These are phyloP conservation scores for Neltuma alba DNA, from an alignment of 306 rosid genomes.

Conservation along the genomic window DNA sequence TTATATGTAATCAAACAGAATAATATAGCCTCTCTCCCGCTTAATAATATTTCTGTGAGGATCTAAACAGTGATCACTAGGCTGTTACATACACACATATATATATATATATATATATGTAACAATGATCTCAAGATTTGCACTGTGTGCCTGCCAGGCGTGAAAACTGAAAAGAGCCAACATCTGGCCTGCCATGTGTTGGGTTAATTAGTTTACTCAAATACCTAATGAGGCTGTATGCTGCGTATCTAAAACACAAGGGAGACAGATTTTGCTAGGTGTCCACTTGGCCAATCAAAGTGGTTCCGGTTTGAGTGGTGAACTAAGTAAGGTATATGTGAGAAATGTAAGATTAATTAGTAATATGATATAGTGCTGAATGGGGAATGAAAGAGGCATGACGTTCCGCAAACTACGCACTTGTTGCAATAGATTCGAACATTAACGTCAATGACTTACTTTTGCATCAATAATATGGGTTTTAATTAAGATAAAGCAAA, in stretches of 20 bases:
- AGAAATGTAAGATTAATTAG: too few species aligned
- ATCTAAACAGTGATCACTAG: conserved; percentile 11
- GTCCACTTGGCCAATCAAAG: conserved; percentile 7
- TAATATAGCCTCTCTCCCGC: too few species aligned
- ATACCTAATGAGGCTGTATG: conserved; percentile 31
- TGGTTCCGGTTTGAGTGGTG: conserved; percentile 1
- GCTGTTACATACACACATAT: not conserved
- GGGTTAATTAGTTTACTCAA: conserved; percentile 31
- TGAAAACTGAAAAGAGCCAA: too few species aligned
- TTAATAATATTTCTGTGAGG: not conserved
- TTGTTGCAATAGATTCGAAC: conserved; percentile 33
- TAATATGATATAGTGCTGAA: too few species aligned
- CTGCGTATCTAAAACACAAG: not conserved
- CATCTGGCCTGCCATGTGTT: not conserved
- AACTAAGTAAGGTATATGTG: conserved; percentile 15
- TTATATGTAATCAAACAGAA: not conserved
- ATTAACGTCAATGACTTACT: conserved; percentile 47
- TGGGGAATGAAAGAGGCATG: conserved; percentile 34
- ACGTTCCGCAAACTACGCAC: conserved; percentile 42
- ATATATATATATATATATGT: too few species aligned
- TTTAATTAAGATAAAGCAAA: conserved; percentile 50
- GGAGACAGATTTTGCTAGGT: not conserved
- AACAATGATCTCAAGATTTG: conserved; percentile 7
- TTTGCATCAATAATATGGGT: conserved; percentile 42
- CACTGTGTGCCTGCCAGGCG: too few species aligned